Evolutionary conservation across 352 stramenopile genomes (phyloP).

Genomic region (Pythium sukuiense): DNA sequence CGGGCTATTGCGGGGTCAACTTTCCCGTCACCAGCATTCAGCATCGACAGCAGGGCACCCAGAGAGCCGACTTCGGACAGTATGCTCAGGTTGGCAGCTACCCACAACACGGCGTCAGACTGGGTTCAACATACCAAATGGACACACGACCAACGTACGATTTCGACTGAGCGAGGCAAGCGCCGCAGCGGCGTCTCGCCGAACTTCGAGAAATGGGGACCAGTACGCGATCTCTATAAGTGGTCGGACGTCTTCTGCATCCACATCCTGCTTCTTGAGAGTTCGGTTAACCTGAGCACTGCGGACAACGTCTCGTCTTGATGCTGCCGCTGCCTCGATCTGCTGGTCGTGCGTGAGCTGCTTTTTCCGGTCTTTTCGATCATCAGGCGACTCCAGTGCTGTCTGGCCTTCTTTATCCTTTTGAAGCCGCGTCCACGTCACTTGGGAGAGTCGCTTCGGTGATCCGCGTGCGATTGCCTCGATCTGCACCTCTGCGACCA

Average conservation of each 20-base stretch:
- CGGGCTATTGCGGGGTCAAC: constrained; percentile 62
- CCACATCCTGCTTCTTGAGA: constrained; percentile 54
- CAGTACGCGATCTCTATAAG: constrained; percentile 89
- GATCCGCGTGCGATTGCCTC: constrained; percentile 26
- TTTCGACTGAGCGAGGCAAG: constrained; percentile 78
- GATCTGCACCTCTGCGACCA: constrained; percentile 21
- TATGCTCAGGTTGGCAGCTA: constrained; percentile 68
- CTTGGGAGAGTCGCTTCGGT: constrained; percentile 25
- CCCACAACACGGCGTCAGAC: not conserved
- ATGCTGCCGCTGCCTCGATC: constrained; percentile 16
- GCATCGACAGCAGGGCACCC: constrained; percentile 72
- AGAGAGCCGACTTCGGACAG: constrained; percentile 69
- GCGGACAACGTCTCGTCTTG: constrained; percentile 21
- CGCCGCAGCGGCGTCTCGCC: constrained; percentile 70
- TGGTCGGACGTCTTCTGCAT: constrained; percentile 63
- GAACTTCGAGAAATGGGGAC: constrained; percentile 80
- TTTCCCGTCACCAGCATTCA: constrained; percentile 47
- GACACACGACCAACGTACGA: constrained; percentile 31
- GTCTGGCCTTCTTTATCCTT: constrained; percentile 18
- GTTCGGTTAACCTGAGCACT: constrained; percentile 23
- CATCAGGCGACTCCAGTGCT: constrained; percentile 2
- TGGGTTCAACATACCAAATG: not conserved
- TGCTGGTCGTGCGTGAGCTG: constrained; percentile 26
- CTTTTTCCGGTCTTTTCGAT: constrained; percentile 7
- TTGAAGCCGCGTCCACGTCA: constrained; percentile 28